Conservation (phyloP, 2,329 filamentous ascomycete species). For the Arachnomyces sp. region DNA sequence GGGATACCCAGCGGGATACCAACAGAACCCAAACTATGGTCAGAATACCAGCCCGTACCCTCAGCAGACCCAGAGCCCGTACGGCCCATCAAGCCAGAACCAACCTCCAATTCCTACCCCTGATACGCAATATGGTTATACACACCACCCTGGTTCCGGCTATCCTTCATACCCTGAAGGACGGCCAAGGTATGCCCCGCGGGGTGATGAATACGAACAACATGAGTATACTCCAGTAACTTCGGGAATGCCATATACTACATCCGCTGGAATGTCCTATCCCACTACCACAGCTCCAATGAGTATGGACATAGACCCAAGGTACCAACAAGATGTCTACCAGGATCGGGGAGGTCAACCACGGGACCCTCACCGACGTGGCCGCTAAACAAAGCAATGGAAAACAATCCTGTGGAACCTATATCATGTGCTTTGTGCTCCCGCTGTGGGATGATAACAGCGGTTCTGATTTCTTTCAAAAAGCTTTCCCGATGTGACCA, state of each 20-base stretch:
- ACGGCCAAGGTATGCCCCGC: constrained; percentile 34
- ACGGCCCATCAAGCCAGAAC: constrained; percentile 20
- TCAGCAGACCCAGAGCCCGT: constrained; percentile 25
- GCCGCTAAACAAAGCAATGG: constrained; percentile 23
- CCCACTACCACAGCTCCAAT: constrained; percentile 32
- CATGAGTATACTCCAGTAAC: constrained; percentile 33
- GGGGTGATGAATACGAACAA: constrained; percentile 35
- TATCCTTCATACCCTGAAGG: constrained; percentile 22
- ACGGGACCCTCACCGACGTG: constrained; percentile 31
- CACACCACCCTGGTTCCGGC: constrained; percentile 23
- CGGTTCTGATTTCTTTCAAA: constrained; percentile 2
- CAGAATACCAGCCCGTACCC: constrained; percentile 28
- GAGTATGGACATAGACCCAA: constrained; percentile 36
- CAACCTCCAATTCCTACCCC: constrained; percentile 31
- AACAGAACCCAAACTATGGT: constrained; percentile 17
- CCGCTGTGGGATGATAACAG: neutral
- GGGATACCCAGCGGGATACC: neutral
- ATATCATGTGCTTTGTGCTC: constrained; percentile 1
- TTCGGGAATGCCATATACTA: constrained; percentile 11
- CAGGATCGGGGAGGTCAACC: constrained; percentile 32
- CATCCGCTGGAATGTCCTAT: constrained; percentile 29
- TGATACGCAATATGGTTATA: constrained; percentile 33
- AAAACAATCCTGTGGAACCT: constrained; percentile 8
- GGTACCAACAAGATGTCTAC: constrained; percentile 33
- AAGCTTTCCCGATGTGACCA: neutral